Percentiles rank a stretch among this genome's conserved stretches.
Conservation (phyloP, 768 basidiomycete species). For the Auricularia auricula-judae region DNA sequence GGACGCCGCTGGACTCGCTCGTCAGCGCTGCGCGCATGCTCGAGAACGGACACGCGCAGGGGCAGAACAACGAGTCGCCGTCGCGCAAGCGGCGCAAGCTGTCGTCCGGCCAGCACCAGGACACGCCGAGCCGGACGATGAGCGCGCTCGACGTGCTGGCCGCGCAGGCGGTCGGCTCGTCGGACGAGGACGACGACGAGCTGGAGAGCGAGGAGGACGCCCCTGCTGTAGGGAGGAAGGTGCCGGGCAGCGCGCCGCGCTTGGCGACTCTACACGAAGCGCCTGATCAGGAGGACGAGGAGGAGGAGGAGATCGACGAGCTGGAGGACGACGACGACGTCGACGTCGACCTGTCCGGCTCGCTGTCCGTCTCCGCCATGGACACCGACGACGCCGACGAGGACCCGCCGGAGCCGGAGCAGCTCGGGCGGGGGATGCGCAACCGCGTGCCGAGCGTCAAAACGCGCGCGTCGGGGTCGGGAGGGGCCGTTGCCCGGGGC, state of each 20-base stretch:
- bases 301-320: no score
- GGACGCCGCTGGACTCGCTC: conserved; percentile 47
- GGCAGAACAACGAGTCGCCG: conserved; percentile 24
- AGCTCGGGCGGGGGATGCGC: no score
- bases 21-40: conserved; percentile 50
- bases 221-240: neutral
- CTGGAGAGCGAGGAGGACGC: conserved; percentile 16
- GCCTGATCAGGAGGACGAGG: no score
- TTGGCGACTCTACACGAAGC: neutral
- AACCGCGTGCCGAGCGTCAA: no score
- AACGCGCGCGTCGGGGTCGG: no score
- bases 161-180: conserved; percentile 55
- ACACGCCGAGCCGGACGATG: conserved; percentile 18
- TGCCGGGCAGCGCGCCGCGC: neutral
- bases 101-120: conserved; percentile 3
- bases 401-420: no score
- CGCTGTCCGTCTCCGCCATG: no score
- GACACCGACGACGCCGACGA: no score
- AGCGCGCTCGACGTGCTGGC: conserved; percentile 62
- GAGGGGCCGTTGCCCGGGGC: no score
- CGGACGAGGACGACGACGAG: conserved; percentile 23
- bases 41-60: conserved; percentile 27
- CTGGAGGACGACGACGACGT: no score
- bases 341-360: no score
- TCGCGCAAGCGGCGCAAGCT: conserved; percentile 28